Percentiles rank a stretch among this genome's conserved stretches.
Conservation (phyloP, 495 filamentous ascomycete genomes). For the Hypomontagnella submonticulosa region DNA sequence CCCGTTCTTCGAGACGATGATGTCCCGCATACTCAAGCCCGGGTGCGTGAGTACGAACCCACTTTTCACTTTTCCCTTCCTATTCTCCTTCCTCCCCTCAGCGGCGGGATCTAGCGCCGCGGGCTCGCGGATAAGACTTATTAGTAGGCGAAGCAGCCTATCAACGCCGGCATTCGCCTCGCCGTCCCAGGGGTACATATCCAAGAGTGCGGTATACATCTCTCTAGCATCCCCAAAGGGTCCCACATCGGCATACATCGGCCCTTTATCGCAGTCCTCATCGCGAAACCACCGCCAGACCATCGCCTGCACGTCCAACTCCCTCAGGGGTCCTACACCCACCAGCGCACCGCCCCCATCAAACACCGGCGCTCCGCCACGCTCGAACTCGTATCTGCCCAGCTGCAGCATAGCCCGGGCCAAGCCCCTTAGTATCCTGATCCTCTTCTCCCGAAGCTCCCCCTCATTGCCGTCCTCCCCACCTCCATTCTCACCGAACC, state of each 20-base stretch:
- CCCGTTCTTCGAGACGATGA: slow-evolving; percentile 39
- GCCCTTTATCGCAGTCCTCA: slow-evolving; percentile 29
- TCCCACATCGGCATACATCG: slow-evolving; percentile 23
- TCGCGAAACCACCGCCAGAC: slow-evolving; percentile 34
- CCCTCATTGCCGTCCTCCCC: slow-evolving; percentile 2
- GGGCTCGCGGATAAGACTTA: slow-evolving; percentile 32
- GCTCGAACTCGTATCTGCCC: slow-evolving; percentile 33
- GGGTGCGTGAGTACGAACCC: slow-evolving; percentile 41
- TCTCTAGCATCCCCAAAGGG: slow-evolving; percentile 13
- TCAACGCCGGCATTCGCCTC: slow-evolving; percentile 29
- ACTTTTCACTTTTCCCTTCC: slow-evolving; percentile 3
- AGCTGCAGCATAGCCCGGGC: slow-evolving; percentile 38
- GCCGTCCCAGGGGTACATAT: slow-evolving; percentile 22
- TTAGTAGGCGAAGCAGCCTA: slow-evolving; percentile 31
- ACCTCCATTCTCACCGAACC: slow-evolving; percentile 19
- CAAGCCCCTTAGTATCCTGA: slow-evolving; percentile 18
- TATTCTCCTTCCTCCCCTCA: slow-evolving; percentile 1
- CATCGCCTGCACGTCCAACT: slow-evolving; percentile 41
- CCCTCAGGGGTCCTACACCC: slow-evolving; percentile 20
- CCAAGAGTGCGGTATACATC: slow-evolving; percentile 35
- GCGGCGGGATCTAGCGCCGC: background rate
- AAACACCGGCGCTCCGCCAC: slow-evolving; percentile 37
- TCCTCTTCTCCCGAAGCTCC: slow-evolving; percentile 14
- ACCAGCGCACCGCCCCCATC: slow-evolving; percentile 22
- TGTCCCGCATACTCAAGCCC: slow-evolving; percentile 37